These are phyloP conservation scores for Coemansia sp. DNA, from an alignment of 192 early-diverging fungal genomes.

Conservation along the genomic window DNA sequence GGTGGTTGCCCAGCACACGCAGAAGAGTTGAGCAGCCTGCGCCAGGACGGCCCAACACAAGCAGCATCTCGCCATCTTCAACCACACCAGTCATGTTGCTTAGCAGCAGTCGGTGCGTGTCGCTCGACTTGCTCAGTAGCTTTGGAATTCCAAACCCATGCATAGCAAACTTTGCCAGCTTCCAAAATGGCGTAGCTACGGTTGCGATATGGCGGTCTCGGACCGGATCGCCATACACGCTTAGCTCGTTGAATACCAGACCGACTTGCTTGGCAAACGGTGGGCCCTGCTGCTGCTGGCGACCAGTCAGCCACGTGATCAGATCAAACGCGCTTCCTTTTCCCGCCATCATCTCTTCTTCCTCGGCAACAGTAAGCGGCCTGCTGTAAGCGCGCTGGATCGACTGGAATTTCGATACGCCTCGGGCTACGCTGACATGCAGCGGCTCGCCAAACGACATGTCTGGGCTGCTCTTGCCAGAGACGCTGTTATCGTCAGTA, in stretches of 20 bases:
- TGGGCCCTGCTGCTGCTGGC: constrained; percentile 36
- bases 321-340: constrained; percentile 23
- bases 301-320: constrained; percentile 32
- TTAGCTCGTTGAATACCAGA: constrained; percentile 41
- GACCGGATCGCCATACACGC: constrained; percentile 38
- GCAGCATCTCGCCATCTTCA: constrained; percentile 70
- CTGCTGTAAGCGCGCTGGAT: constrained; percentile 49
- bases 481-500: neutral
- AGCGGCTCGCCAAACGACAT: constrained; percentile 52
- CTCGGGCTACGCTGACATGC: constrained; percentile 43
- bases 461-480: constrained; percentile 3
- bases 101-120: constrained; percentile 52
- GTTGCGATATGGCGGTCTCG: constrained; percentile 41
- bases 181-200: constrained; percentile 40
- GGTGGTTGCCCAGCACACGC: constrained; percentile 62
- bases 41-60: constrained; percentile 69
- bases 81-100: constrained; percentile 63
- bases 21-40: constrained; percentile 69
- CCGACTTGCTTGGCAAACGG: constrained; percentile 54
- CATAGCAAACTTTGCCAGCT: constrained; percentile 18
- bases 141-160: constrained; percentile 26
- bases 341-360: constrained; percentile 19
- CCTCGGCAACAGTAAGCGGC: constrained; percentile 24
- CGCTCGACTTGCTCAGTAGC: neutral
- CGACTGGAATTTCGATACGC: constrained; percentile 33